Conservation (phyloP, 306 rosid genomes). For the Trichosanthes truncata region DNA sequence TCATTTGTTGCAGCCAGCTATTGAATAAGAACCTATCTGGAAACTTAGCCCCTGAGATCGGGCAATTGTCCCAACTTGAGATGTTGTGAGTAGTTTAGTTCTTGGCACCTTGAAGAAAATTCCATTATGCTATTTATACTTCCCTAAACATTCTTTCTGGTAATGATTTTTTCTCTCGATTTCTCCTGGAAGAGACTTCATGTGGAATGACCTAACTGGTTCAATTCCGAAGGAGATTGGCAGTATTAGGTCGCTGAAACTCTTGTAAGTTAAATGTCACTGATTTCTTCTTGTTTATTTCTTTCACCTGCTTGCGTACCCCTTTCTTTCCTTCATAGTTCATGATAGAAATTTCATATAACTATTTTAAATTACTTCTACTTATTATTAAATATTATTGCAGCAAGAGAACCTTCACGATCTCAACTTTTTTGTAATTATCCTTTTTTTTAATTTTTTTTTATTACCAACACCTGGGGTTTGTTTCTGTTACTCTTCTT, state of each 20-base stretch:
- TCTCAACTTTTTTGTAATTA: not conserved
- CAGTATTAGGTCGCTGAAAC: conserved; percentile 36
- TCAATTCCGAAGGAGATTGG: conserved; percentile 76
- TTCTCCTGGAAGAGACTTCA: conserved; percentile 55
- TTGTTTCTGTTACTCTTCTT: not conserved
- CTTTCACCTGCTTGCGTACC: not conserved
- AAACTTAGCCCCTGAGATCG: conserved; percentile 53
- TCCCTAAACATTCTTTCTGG: conserved; percentile 8
- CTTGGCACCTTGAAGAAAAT: not conserved
- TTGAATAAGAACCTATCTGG: conserved; percentile 63
- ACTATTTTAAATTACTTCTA: not conserved
- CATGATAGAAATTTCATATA: conserved; percentile 10
- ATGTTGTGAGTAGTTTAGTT: conserved; percentile 45
- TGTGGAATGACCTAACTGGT: conserved; percentile 82
- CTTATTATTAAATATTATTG: not conserved
- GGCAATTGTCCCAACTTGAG: conserved; percentile 45
- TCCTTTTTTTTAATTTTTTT: not conserved
- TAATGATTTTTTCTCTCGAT: conserved; percentile 21
- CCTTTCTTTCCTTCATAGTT: conserved; percentile 8
- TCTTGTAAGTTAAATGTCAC: conserved; percentile 53
- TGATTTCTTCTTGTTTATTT: not conserved
- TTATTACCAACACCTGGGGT: not conserved
- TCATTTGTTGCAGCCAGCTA: conserved; percentile 42
- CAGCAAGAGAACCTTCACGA: not conserved
- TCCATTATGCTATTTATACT: not conserved